Conservation (phyloP, 148 eudicot genomes). For the Gaultheria prostrata region DNA sequence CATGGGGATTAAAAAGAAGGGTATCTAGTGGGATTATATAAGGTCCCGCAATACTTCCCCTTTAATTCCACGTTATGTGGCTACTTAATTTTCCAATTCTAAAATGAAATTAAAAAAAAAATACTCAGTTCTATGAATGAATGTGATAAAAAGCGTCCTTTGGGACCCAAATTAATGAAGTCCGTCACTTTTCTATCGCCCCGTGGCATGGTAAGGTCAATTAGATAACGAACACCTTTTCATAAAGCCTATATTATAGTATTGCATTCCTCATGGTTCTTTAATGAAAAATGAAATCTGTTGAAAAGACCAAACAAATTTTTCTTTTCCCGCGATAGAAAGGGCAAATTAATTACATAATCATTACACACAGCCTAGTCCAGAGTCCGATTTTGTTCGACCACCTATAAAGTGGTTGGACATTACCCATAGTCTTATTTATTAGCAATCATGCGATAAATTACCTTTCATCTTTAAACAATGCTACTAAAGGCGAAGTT, state of each 20-base stretch:
- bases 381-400: too few species aligned
- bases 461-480: too few species aligned
- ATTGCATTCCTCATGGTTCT: neutral
- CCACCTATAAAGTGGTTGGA: too few species aligned
- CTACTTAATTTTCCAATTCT: neutral
- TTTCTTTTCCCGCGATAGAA: too few species aligned
- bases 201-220: neutral
- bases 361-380: too few species aligned
- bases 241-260: neutral
- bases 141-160: neutral
- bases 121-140: neutral
- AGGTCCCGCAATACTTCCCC: constrained; percentile 5
- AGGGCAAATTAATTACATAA: too few species aligned
- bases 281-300: neutral
- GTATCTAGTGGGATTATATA: neutral
- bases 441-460: too few species aligned
- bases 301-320: too few species aligned
- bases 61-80: constrained; percentile 5
- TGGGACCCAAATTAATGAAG: neutral
- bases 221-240: neutral
- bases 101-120: neutral
- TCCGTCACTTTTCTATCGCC: neutral
- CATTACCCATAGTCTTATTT: too few species aligned
- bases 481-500: too few species aligned
- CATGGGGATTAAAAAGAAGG: neutral